Evolutionary conservation across 495 filamentous ascomycete species (phyloP).

Genomic region (Baudoinia panamericana): DNA sequence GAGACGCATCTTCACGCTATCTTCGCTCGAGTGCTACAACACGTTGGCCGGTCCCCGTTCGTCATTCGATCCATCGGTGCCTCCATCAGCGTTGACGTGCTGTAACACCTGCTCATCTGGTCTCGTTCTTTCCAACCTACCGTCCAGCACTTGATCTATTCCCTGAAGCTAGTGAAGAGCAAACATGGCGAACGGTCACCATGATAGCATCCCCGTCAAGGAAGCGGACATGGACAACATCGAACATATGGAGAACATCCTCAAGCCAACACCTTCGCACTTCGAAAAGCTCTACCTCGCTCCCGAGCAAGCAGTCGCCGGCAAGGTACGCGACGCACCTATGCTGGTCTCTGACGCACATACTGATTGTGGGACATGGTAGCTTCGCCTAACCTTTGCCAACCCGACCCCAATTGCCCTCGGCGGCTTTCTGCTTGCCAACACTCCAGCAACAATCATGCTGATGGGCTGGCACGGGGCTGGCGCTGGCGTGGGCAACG

Average conservation of each 20-base stretch:
- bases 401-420: slow-evolving; percentile 15
- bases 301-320: slow-evolving; percentile 5
- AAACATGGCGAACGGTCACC: neutral
- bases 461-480: slow-evolving; percentile 13
- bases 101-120: no score
- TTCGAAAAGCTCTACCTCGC: slow-evolving; percentile 9
- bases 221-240: neutral
- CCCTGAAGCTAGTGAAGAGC: no score
- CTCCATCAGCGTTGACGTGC: no score
- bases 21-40: no score
- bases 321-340: slow-evolving; percentile 7
- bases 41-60: no score
- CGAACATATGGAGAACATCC: slow-evolving; percentile 2
- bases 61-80: no score
- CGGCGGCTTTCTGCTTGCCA: slow-evolving; percentile 7
- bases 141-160: no score
- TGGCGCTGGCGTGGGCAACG: neutral
- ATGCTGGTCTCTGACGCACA: no score
- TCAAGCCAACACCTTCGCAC: slow-evolving; percentile 1
- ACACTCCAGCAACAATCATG: slow-evolving; percentile 2
- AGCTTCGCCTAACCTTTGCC: slow-evolving; percentile 10
- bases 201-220: neutral
- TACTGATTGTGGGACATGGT: no score
- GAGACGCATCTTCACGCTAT: no score
- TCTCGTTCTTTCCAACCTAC: no score